phyloP scores from a whole-genome alignment of 1,284 basidiomycete genomes.

The Ganoderma leucocontextum region DNA sequence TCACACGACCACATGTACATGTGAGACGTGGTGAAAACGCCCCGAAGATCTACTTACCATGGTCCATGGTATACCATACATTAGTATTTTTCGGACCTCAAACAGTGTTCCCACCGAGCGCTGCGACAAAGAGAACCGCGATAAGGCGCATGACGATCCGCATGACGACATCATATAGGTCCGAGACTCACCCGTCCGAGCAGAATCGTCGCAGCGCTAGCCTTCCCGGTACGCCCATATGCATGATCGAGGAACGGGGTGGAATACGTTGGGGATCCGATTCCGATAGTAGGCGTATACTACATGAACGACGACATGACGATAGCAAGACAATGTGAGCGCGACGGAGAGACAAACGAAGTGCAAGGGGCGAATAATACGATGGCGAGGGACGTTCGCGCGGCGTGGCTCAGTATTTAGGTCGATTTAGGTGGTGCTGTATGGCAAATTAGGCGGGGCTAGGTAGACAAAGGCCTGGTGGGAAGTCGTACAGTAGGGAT shows the following conservation, averaged over 20 bases:
- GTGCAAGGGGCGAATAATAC: slow-evolving; percentile 14
- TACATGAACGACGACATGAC: slow-evolving; percentile 33
- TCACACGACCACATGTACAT: neutral
- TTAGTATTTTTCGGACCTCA: neutral
- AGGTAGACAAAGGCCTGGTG: slow-evolving; percentile 10
- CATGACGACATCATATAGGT: neutral
- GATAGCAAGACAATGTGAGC: slow-evolving; percentile 35
- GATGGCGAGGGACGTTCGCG: neutral
- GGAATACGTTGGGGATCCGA: slow-evolving; percentile 15
- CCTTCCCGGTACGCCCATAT: neutral
- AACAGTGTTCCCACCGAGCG: neutral
- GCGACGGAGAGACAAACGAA: slow-evolving; percentile 23
- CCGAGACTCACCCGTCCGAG: neutral
- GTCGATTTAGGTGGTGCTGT: neutral
- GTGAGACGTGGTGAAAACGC: neutral
- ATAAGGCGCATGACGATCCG: neutral
- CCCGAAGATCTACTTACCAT: neutral
- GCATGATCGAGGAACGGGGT: neutral
- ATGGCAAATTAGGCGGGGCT: slow-evolving; percentile 11
- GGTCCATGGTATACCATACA: neutral
- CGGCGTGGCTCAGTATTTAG: neutral
- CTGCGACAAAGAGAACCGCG: neutral
- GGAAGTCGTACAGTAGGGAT: slow-evolving; percentile 10
- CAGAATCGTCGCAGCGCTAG: neutral
- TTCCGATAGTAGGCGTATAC: slow-evolving; percentile 24